phyloP scores from a whole-genome alignment of 371 early-diverging fungal species.

The Capniomyces stellatus region DNA sequence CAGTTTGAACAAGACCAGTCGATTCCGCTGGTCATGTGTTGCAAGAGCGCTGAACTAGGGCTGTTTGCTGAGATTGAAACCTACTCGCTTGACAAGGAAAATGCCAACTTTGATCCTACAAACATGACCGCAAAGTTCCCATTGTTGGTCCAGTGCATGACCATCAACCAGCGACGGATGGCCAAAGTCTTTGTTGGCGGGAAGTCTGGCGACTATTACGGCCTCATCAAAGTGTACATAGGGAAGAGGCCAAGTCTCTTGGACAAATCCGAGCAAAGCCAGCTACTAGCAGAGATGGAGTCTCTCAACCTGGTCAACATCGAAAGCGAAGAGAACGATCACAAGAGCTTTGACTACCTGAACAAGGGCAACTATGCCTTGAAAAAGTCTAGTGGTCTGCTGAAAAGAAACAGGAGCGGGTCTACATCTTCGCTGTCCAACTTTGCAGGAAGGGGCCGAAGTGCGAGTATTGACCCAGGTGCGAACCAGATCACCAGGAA shows the following conservation, averaged over 20 bases:
- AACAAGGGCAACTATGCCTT: background rate
- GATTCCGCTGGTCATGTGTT: slow-evolving; percentile 19
- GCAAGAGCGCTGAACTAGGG: slow-evolving; percentile 12
- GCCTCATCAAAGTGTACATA: slow-evolving; percentile 25
- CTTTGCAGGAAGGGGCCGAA: too few relatives aligned
- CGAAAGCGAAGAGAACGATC: background rate
- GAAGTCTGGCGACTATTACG: slow-evolving; percentile 11
- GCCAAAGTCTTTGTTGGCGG: slow-evolving; percentile 22
- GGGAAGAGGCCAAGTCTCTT: slow-evolving; percentile 18
- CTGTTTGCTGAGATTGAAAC: slow-evolving; percentile 28
- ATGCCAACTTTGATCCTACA: slow-evolving; percentile 12
- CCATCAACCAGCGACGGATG: slow-evolving; percentile 24
- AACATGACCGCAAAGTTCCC: slow-evolving; percentile 20
- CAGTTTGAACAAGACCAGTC: slow-evolving; percentile 19
- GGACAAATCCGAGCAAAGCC: slow-evolving; percentile 6
- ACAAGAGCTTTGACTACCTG: slow-evolving; percentile 13
- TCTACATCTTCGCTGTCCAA: background rate
- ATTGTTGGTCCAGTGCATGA: slow-evolving; percentile 25
- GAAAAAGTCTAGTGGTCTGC: background rate
- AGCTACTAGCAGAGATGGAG: background rate
- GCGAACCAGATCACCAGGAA: background rate
- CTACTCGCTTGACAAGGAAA: slow-evolving; percentile 1
- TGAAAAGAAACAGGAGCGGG: slow-evolving; percentile 1
- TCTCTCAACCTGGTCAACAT: background rate
- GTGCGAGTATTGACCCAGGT: background rate